Conservation (phyloP, 257 asterid genomes). For the Henckelia pumila region DNA sequence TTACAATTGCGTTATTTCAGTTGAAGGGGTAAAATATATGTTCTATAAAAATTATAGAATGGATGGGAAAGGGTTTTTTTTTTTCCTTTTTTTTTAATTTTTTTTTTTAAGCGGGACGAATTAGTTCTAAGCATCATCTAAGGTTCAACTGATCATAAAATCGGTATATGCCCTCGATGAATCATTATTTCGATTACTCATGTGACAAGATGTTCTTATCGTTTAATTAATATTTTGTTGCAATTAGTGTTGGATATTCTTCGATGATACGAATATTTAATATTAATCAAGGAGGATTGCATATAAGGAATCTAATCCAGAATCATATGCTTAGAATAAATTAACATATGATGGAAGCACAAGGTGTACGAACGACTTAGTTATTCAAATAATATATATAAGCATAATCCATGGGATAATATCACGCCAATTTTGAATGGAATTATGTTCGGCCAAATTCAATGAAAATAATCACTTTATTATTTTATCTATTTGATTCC, state of each 20-base stretch:
- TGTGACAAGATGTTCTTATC: no score
- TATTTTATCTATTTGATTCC: no score
- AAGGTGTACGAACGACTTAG: not conserved
- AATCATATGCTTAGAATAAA: constrained; percentile 50
- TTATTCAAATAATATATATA: not conserved
- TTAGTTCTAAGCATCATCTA: not conserved
- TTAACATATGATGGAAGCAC: constrained; percentile 25
- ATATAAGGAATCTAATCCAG: constrained; percentile 47
- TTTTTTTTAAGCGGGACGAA: constrained; percentile 11
- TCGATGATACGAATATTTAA: not conserved
- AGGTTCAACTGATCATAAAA: no score
- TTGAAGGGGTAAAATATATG: no score
- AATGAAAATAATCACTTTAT: not conserved
- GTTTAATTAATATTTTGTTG: not conserved
- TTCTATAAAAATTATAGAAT: no score
- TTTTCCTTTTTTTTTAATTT: no score
- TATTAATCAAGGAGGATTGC: constrained; percentile 28
- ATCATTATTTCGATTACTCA: no score
- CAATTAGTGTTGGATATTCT: constrained; percentile 34
- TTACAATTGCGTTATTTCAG: not conserved
- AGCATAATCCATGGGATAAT: constrained; percentile 13
- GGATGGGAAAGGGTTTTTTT: no score
- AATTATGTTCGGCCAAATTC: no score
- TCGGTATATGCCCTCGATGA: no score
- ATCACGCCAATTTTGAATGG: not conserved